Evolutionary conservation across 805 yeast species (phyloP), one percentile per base, ranked within the genome.

Genomic region (Torulaspora quercuum): DNA sequence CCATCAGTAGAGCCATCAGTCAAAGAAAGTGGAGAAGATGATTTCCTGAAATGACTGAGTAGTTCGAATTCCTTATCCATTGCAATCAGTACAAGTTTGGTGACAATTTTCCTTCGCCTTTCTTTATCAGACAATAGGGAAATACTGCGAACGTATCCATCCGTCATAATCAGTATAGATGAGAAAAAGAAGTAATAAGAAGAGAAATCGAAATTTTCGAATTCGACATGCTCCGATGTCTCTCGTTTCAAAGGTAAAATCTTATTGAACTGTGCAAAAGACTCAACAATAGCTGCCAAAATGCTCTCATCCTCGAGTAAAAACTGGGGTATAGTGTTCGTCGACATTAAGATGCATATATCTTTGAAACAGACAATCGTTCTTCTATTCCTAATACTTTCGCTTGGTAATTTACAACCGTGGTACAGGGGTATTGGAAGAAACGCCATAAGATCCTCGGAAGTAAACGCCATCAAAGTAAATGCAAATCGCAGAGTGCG

Each of bases 171-270:
- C 11, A 58, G 32, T 19, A 59, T 45, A 3, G 63, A 55, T 2
- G 61, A 52, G 27, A 57, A 57, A 38, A 50, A 54, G 33, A 53
- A 56, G 33, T 48, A 59, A 39, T 45, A 59, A 4, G 61, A 49
- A 12, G 65, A 57, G 69, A 89, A 92, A 34, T 85, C 90, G 20
- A 84, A 85, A 29, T 79, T 80, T 55, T 90, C 98, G 56, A 83
- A 92, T 55, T 89, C 96, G 7, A 90, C 88, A 58, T 90, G 98
- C 41, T 76, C 80, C 5, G 73, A 68, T 3, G 78, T 76, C 52
- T 87, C 95, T 41, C 97, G 70, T 43, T 70, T 73, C 50, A 86
- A 64, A 0, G 83, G 79, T 1, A 92, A 84, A 29, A 78, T 70
- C 3, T 40, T 49, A 32, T 48, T 54, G 31, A 59, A 59, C 20